Base-by-base conservation (phyloP, 345 rosid species). In the Kernera saxatilis region DNA sequence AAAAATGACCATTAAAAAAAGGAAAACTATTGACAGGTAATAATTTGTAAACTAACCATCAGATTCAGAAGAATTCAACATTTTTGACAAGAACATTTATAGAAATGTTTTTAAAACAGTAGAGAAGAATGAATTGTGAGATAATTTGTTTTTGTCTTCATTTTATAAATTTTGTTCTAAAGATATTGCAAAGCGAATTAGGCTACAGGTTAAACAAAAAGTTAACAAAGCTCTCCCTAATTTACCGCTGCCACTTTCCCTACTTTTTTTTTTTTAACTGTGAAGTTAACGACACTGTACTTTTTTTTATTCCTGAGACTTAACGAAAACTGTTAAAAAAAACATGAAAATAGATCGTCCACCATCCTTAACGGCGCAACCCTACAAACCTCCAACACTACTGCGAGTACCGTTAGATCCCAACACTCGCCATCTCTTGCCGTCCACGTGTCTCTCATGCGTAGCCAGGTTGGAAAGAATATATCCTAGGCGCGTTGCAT, bases 381-480 rank as follows among this genome's bases (percentile, higher is more conserved):
- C 35, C 41, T 57, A 52, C 51, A 27, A 48, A 27, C 19, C 55
- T 43, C 40, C 21, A 67, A 32, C 40, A 59, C 53, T 0, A 2
- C 8, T 26, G 74, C 74, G 65, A 75, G 35, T 75, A 60, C 26
- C 1, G 8, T 41, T 17, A 12, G 40, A 6, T 0, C n/a, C 1
- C 3, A 0, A 5, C 12, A 73, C 78, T 75, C 78, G 69, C 69
- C 17, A 4, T 45, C 2, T 61, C 3, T 1, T 4, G 0, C 18
- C 12, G 0, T 75, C 58, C 79, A 75, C 79, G 79, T 75, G 79
- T 75, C 74, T 2, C 1, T 19, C 74, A 75, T 75, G 78, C 64
- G 64, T 44, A n/a, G 70, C 70, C 70, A 53, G 65, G 36, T 69
- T 75, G 79, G 64, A 69, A 75, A 35, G 33, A 35, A 61, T 26